Evolutionary conservation across 1,139 yeast species (phyloP), one percentile per base, ranked within the genome.

Genomic region (Suhomyces ambrosiae): DNA sequence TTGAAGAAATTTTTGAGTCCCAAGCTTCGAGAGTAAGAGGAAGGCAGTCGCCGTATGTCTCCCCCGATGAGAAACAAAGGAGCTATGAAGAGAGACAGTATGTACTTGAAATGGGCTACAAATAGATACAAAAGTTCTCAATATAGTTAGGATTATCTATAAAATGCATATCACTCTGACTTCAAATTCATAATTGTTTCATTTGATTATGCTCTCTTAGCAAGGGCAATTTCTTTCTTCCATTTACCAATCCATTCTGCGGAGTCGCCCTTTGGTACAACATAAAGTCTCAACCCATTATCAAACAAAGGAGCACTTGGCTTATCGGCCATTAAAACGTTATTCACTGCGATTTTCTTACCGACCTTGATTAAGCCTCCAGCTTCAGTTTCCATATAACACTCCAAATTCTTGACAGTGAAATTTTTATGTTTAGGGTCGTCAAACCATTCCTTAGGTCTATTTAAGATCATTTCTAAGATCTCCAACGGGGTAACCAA

Each of bases 291-390:
- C 40, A 88, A 71, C 25, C 86, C 74, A 42, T 79, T 76, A 54
- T 90, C 97, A 45, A 90, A 81, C 28, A 90, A 62, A 2, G 96
- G 96, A 5, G 87, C 79, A 27, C 70, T 73, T 7, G 95, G 87
- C 8, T 65, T 61, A 29, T 76, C 79, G 38, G 79, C 74, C 64
- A 79, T 74, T 45, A 89, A 68, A 0, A 84, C 84, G 41, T 77
- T 75, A 47, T 79, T 77, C 18, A 90, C 60, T 1, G 86, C 69
- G 17, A 82, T 76, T 49, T 86, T 87, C 58, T 83, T 86, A 27
- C 96, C 96, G 2, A 86, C 79, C 60, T 87, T 88, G 27, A 90
- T 81, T 42, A 92, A 69, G 0, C 97, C 97, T 27, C 96, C 97
- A 3, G 80, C 56, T 28, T 65, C 72, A 0, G 97, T 88, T 59